Evolutionary conservation across 169 alveolate species (phyloP), one percentile per base, ranked within the genome.

Genomic region (Cryptosporidium baileyi): DNA sequence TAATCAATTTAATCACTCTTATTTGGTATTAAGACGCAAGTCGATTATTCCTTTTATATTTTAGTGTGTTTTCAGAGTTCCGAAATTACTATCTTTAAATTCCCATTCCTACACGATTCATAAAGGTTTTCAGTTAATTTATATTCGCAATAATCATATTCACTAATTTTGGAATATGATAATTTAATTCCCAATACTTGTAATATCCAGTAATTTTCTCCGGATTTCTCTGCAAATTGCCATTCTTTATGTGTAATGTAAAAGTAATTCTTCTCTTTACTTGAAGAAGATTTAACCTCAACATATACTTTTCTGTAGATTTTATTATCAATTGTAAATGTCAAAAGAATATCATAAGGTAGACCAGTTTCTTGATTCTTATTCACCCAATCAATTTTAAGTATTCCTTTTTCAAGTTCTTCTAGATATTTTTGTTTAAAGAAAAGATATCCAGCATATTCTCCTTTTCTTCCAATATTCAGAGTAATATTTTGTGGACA

Each of bases 241-340:
- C 85, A 74, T 36, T 74, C 85, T 36, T 74, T 74, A 30, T n/a
- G 34, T 30, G 85, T 40, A 13, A 74, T 38, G 19, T 17, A 34
- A 41, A 74, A 74, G 24, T 15, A 52, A 11, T 38, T 59, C n/a
- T 28, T 74, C 24, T 74, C 67, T 13, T 59, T 74, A 22, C 43
- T 74, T 11, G 67, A 74, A 3, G 85, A 74, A 5, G 85, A 74
- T 36, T 74, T 74, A 32, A 74, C 85, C 49, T 74, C 85, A 15
- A 74, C 26, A 36, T 40, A 74, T 7, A 57, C 54, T 26, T 45
- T 57, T 6, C n/a, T n/a, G n/a, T n/a, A n/a, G n/a, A n/a, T n/a
- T n/a, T n/a, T n/a, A 34, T 0, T 17, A 15, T 36, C n/a, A 17
- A 32, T 19, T 4, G 1, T 38, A 41, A 34, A 36, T 34, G 24